These are phyloP conservation scores for Xerocomellus chrysenteron DNA, from an alignment of 768 basidiomycete species.

Conservation along the genomic window DNA sequence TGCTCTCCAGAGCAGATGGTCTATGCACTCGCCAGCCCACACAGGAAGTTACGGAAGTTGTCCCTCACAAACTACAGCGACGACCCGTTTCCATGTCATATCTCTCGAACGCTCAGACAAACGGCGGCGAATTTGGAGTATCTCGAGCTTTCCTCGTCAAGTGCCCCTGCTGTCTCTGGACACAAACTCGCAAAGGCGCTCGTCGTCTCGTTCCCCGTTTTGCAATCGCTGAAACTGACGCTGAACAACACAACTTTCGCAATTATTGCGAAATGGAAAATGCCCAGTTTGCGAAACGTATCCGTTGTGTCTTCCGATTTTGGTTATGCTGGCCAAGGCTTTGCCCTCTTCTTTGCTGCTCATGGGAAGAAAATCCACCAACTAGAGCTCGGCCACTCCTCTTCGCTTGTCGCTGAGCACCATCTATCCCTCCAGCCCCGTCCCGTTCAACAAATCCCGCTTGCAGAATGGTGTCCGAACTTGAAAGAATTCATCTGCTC, in stretches of 20 bases:
- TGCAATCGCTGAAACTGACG: conserved; percentile 67
- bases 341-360: conserved; percentile 60
- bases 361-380: conserved; percentile 63
- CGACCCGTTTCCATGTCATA: conserved; percentile 52
- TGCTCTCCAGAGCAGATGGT: conserved; percentile 59
- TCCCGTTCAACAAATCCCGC: conserved; percentile 40
- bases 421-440: conserved; percentile 51
- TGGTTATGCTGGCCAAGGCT: conserved; percentile 63
- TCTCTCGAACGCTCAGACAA: conserved; percentile 51
- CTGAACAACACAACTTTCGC: conserved; percentile 71
- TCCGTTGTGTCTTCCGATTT: conserved; percentile 73
- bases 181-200: conserved; percentile 19
- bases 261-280: conserved; percentile 62
- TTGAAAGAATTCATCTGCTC: conserved; percentile 68
- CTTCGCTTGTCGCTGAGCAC: conserved; percentile 64
- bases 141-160: conserved; percentile 63
- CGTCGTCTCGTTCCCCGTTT: conserved; percentile 50
- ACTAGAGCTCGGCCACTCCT: conserved; percentile 72
- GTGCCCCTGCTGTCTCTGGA: conserved; percentile 42
- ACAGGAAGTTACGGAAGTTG: conserved; percentile 53
- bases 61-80: conserved; percentile 77
- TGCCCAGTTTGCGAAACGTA: conserved; percentile 62
- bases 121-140: conserved; percentile 59
- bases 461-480: conserved; percentile 71
- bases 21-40: conserved; percentile 54